phyloP scores from a whole-genome alignment of 305 asterid species.

The Stenogyne calaminthoides region DNA sequence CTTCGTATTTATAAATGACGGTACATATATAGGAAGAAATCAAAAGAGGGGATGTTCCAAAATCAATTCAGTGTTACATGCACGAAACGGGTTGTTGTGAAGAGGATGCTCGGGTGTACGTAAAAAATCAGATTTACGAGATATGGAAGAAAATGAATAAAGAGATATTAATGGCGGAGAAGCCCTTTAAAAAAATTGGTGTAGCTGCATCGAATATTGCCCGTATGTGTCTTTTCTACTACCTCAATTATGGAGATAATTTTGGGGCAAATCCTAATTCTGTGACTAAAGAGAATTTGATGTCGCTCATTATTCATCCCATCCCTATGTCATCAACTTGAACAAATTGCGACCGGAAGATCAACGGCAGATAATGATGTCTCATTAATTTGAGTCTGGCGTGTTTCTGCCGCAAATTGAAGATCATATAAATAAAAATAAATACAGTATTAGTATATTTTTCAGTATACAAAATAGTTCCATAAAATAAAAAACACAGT shows the following conservation, averaged over 20 bases:
- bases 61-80: background rate
- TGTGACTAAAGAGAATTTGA: background rate
- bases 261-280: background rate
- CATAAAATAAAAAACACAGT: too few relatives aligned
- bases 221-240: background rate
- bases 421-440: too few relatives aligned
- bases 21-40: background rate
- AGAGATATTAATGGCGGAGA: background rate
- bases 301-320: background rate
- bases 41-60: background rate
- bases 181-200: background rate
- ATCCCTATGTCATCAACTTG: background rate
- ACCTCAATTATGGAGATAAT: background rate
- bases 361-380: background rate
- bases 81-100: background rate
- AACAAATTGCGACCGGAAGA: background rate
- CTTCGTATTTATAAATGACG: too few relatives aligned
- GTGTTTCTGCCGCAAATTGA: background rate
- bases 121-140: background rate
- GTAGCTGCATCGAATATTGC: background rate
- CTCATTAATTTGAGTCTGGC: background rate
- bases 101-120: background rate
- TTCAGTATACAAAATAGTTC: too few relatives aligned
- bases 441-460: too few relatives aligned
- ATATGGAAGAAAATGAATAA: background rate